Evolutionary conservation across 2,329 filamentous ascomycete species (phyloP).

Genomic region (Stemphylium vesicarium): DNA sequence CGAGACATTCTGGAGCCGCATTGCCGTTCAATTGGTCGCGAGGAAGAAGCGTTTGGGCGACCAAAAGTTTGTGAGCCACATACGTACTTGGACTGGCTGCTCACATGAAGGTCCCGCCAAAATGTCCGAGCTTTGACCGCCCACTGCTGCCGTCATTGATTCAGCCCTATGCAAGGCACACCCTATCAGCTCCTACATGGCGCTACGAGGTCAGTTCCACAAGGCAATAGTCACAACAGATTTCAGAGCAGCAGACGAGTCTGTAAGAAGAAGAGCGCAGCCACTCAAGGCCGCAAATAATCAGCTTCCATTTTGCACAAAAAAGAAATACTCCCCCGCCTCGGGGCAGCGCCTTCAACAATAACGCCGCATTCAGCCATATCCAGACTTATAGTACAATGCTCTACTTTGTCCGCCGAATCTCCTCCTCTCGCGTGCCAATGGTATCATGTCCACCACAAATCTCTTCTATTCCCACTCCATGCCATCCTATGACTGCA

Average conservation of each 20-base stretch:
- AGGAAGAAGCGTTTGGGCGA: conserved; percentile 2
- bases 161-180: conserved; percentile 16
- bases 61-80: conserved; percentile 7
- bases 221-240: neutral
- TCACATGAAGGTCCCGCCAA: neutral
- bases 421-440: conserved; percentile 4
- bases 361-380: conserved; percentile 20
- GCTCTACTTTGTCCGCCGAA: conserved; percentile 15
- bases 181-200: neutral
- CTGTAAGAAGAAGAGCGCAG: conserved; percentile 13
- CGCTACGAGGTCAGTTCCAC: neutral
- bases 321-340: conserved; percentile 7
- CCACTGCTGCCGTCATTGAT: conserved; percentile 18
- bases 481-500: conserved; percentile 22
- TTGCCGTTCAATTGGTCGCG: conserved; percentile 38
- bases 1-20: conserved; percentile 46
- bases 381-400: conserved; percentile 37
- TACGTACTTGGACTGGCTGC: neutral
- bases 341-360: conserved; percentile 10
- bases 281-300: conserved; percentile 9
- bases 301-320: conserved; percentile 9
- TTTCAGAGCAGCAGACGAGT: neutral
- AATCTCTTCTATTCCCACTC: neutral
- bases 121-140: conserved; percentile 18
- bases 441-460: conserved; percentile 25